A percentile compares a stretch with the other conserved stretches of the same genome.
phyloP scores from a whole-genome alignment of 495 filamentous ascomycete species.

The Tuber calosporum region DNA sequence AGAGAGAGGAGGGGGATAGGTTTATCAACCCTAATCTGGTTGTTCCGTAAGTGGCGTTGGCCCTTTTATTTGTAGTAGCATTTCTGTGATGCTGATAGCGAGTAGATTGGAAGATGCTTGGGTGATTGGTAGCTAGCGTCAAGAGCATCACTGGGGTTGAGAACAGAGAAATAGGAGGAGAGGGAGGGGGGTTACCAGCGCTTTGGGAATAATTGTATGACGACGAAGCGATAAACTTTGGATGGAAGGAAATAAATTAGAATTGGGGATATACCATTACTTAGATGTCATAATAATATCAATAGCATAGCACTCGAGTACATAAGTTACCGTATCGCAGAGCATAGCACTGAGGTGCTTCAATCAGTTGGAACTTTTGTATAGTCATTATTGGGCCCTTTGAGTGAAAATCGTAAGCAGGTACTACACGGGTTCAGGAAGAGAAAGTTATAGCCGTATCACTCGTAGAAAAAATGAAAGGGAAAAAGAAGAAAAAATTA shows the following conservation, averaged over 20 bases:
- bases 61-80: background rate
- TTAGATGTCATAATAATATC: background rate
- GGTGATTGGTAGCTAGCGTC: background rate
- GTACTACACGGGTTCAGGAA: background rate
- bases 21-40: conserved; percentile 74
- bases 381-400: background rate
- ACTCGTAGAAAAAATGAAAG: background rate
- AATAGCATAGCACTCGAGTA: background rate
- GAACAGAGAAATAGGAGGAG: background rate
- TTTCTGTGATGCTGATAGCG: background rate
- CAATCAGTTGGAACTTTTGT: background rate
- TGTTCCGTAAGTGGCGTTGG: conserved; percentile 49
- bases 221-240: background rate
- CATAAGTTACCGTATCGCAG: background rate
- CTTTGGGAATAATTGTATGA: background rate
- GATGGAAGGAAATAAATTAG: background rate
- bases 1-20: conserved; percentile 50
- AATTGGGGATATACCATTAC: background rate
- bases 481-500: conserved; percentile 7
- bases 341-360: background rate
- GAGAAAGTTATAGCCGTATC: background rate
- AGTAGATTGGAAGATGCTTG: background rate
- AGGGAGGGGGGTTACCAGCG: background rate
- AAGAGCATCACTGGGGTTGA: background rate
- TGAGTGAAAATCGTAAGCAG: no score